Conservation (phyloP, 352 stramenopile genomes). For the Phytophthora colocasiae region DNA sequence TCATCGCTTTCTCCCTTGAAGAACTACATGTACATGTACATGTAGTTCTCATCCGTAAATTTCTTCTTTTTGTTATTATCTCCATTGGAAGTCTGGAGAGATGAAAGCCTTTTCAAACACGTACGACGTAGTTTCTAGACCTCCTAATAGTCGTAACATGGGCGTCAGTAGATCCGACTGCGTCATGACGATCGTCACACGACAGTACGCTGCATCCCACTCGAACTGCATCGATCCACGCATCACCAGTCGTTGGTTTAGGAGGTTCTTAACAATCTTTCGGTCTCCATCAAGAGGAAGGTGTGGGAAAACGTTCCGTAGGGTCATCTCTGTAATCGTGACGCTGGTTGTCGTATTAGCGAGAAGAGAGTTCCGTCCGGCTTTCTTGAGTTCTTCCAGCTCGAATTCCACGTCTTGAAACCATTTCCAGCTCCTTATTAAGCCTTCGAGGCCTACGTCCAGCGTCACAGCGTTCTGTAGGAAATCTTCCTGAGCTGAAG, state of each 20-base stretch:
- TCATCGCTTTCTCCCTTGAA: not conserved
- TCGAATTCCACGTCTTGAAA: slow-evolving; percentile 18
- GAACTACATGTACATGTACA: too few species aligned
- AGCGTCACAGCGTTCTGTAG: slow-evolving; percentile 4
- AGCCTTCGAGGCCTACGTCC: slow-evolving; percentile 2
- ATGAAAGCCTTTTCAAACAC: not conserved
- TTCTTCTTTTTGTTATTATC: not conserved
- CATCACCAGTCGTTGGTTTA: not conserved
- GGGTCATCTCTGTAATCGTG: slow-evolving; percentile 3
- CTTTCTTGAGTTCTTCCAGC: slow-evolving; percentile 12
- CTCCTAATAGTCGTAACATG: not conserved
- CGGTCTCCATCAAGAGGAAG: not conserved
- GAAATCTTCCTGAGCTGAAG: slow-evolving; percentile 10
- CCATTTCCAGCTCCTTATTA: slow-evolving; percentile 23
- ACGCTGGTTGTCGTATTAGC: slow-evolving; percentile 1
- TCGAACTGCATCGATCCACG: slow-evolving; percentile 7
- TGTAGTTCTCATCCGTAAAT: too few species aligned
- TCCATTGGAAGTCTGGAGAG: not conserved
- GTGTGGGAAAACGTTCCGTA: slow-evolving; percentile 7
- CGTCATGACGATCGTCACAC: not conserved
- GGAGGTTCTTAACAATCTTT: not conserved
- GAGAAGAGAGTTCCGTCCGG: not conserved
- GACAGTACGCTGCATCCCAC: not conserved
- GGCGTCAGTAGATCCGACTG: slow-evolving; percentile 11
- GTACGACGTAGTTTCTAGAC: slow-evolving; percentile 3